Evolutionary conservation across 1,284 basidiomycete genomes (phyloP), one percentile per base, ranked within the genome.

Genomic region (Cutaneotrichosporon cyanovorans): DNA sequence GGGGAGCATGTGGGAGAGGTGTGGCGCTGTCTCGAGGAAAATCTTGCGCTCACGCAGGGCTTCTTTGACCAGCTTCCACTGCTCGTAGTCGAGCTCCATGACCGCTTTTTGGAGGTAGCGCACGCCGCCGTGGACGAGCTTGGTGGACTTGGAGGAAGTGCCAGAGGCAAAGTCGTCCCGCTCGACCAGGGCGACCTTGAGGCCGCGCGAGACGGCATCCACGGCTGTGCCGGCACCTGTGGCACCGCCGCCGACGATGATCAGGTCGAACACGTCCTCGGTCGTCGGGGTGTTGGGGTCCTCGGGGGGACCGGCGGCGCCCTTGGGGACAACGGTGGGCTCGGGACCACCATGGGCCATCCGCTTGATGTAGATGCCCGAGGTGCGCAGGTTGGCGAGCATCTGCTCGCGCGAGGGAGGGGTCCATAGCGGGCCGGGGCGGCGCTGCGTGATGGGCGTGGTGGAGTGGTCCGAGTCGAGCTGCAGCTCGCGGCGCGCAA

Each of bases 91-190:
- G 54, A 96, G 82, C 67, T 95, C 91, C 66, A 95, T 83, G 44
- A 97, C 80, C 2, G 93, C 93, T 68, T 96, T 97, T 65, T 96
- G 92, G 12, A 98, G 80, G 73, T 98, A 98, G 12, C 93, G 81
- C 1, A 98, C 93, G 48, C 93, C 93, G 22, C 93, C 93, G 73
- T 98, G 93, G 1, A 97, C 91, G 42, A 98, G 83, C 71, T 98
- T 97, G 10, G 93, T 97, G 9, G 87, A 90, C 70, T 98, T 98
- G 22, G 90, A 95, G 3, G 89, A 95, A 0, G 93, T 96, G 15
- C 90, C 92, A 18, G 87, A 81, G 57, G 83, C 81, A 61, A 93
- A 98, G 68, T 98, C 93, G 62, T 89, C 87, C 38, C 89, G 76
- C 68, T 98, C 93, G 2, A 97, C 91, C 56, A 96, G 75, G 0